These are phyloP conservation scores for Trichosporon coremiiforme DNA, from an alignment of 1,284 basidiomycete species.

Conservation along the genomic window DNA sequence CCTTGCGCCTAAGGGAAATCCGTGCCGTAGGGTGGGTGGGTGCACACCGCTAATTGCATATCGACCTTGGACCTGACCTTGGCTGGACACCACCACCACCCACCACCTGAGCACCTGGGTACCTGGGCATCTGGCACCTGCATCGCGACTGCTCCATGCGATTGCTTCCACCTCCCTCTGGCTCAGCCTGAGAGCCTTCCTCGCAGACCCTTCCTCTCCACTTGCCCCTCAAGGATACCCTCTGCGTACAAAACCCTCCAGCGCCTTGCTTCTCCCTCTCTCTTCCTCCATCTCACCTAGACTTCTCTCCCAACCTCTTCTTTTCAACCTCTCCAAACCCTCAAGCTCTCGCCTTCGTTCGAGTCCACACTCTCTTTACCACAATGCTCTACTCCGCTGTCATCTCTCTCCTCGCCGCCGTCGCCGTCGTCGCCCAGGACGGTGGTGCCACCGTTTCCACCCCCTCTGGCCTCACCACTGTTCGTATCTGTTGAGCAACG, in stretches of 20 bases:
- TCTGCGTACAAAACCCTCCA: slow-evolving; percentile 9
- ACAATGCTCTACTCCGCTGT: slow-evolving; percentile 30
- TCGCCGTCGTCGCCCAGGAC: slow-evolving; percentile 44
- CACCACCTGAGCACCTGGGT: too few species aligned
- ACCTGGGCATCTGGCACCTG: too few species aligned
- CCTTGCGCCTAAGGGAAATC: neutral
- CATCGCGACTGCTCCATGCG: neutral
- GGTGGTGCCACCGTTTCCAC: slow-evolving; percentile 66
- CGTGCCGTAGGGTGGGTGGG: slow-evolving; percentile 13
- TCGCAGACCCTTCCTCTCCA: neutral
- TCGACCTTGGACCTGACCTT: slow-evolving; percentile 6
- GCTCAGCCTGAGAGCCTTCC: neutral
- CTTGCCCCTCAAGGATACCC: neutral
- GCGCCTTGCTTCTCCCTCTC: slow-evolving; percentile 11
- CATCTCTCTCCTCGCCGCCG: slow-evolving; percentile 34
- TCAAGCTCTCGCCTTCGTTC: slow-evolving; percentile 27
- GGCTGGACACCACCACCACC: neutral
- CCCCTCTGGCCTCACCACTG: slow-evolving; percentile 55
- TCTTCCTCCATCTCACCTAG: slow-evolving; percentile 21
- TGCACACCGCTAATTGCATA: neutral
- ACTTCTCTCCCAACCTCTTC: slow-evolving; percentile 16
- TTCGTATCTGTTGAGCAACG: slow-evolving; percentile 23
- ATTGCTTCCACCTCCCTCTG: too few species aligned
- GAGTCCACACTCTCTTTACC: slow-evolving; percentile 14
- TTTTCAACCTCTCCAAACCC: slow-evolving; percentile 3